Percentiles rank a stretch among this genome's conserved stretches.
Conservation (phyloP, 1,284 basidiomycete genomes). For the Heliocybe sulcata region DNA sequence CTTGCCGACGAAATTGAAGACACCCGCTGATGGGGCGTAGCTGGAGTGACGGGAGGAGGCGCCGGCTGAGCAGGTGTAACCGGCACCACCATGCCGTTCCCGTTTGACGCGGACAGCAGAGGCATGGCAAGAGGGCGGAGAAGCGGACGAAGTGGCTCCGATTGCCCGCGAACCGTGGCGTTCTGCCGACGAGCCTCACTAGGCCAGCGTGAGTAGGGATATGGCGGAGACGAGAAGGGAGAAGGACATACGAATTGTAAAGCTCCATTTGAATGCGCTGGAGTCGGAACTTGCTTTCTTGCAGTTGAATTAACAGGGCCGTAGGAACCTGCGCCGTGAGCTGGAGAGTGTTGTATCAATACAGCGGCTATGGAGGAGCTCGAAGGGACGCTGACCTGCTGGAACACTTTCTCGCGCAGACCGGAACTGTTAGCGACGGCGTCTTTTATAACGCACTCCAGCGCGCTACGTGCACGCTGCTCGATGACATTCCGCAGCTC, state of each 20-base stretch:
- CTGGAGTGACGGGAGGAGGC: not conserved
- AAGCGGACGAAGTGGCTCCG: not conserved
- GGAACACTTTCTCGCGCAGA: not conserved
- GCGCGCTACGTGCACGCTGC: not conserved
- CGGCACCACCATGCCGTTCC: not conserved
- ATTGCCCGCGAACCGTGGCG: not conserved
- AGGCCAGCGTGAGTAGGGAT: not conserved
- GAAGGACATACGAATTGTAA: not conserved
- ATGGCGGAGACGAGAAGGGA: not conserved
- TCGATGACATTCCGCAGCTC: not conserved
- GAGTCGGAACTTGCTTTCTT: not conserved
- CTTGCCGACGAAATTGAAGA: not conserved
- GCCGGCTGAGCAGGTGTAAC: not conserved
- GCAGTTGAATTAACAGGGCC: not conserved
- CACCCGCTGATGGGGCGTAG: not conserved
- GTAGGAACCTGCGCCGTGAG: not conserved
- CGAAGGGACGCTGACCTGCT: not conserved
- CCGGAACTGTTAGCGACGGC: not conserved
- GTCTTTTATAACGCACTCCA: not conserved
- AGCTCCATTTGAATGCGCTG: not conserved
- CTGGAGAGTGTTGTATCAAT: not conserved
- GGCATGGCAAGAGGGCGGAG: not conserved
- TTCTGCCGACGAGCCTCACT: not conserved
- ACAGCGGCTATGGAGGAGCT: not conserved
- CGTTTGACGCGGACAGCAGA: not conserved